Conservation (phyloP, 1,139 yeast genomes). For the Petasospora fabianii region DNA sequence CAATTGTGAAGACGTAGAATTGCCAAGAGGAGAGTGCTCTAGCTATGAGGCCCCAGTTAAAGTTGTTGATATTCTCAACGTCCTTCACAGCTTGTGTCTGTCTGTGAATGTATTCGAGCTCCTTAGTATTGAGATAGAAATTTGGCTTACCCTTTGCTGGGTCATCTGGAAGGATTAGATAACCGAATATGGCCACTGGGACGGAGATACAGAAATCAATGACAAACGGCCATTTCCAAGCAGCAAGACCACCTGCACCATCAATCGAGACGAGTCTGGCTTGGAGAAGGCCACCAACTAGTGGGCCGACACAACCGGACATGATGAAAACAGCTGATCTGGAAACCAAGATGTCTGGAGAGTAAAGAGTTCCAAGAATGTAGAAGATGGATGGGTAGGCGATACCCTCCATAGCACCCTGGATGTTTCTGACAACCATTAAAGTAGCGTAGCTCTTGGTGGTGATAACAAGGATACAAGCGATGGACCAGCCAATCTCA, state of each 20-base stretch:
- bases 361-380: conserved; percentile 57
- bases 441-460: conserved; percentile 27
- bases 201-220: conserved; percentile 56
- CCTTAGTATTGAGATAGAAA: conserved; percentile 14
- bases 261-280: conserved; percentile 49
- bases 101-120: conserved; percentile 13
- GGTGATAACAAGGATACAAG: conserved; percentile 36
- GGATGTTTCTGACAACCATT: conserved; percentile 40
- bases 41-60: conserved; percentile 7
- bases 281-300: conserved; percentile 57
- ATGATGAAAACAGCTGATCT: conserved; percentile 55
- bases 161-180: conserved; percentile 41
- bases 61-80: conserved; percentile 10
- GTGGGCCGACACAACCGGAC: conserved; percentile 52
- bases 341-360: conserved; percentile 48
- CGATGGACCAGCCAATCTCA: conserved; percentile 41
- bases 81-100: conserved; percentile 8
- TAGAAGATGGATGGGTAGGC: conserved; percentile 38
- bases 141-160: conserved; percentile 39
- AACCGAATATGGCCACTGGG: conserved; percentile 35
- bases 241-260: conserved; percentile 44
- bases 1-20: conserved; percentile 10
- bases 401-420: conserved; percentile 54
- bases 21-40: conserved; percentile 11
- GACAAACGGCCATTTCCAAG: conserved; percentile 72